phyloP scores from a whole-genome alignment of 371 early-diverging fungal species.

The Zancudomyces culisetae region DNA sequence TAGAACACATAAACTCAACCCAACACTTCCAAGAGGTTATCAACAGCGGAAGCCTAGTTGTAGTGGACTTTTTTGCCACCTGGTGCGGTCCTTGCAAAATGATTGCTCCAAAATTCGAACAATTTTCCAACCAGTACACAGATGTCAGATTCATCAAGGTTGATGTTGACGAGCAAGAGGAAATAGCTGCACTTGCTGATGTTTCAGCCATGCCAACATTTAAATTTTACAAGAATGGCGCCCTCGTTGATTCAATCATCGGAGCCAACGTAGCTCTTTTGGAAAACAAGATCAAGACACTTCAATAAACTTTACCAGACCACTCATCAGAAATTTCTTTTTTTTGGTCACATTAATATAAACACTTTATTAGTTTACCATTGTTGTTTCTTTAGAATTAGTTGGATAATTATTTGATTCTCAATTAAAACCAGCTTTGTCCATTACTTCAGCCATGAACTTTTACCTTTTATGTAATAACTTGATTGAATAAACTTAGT shows the following conservation, averaged over 20 bases:
- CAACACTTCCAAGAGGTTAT: slow-evolving; percentile 8
- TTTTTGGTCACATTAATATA: too few species aligned
- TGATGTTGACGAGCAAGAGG: slow-evolving; percentile 48
- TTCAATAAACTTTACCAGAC: too few species aligned
- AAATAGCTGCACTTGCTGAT: slow-evolving; percentile 40
- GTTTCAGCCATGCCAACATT: slow-evolving; percentile 88
- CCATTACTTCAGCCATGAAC: too few species aligned
- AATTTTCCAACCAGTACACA: slow-evolving; percentile 29
- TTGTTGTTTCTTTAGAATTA: too few species aligned
- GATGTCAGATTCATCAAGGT: slow-evolving; percentile 60
- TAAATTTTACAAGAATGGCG: slow-evolving; percentile 50
- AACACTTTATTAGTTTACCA: too few species aligned
- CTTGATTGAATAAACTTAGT: too few species aligned
- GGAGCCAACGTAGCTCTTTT: slow-evolving; percentile 41
- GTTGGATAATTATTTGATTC: too few species aligned
- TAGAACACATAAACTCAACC: slow-evolving; percentile 1
- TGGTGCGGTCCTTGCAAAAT: slow-evolving; percentile 83
- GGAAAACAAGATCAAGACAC: slow-evolving; percentile 12
- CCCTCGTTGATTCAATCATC: slow-evolving; percentile 44
- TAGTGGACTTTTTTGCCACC: slow-evolving; percentile 44
- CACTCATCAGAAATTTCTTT: too few species aligned
- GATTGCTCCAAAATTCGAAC: slow-evolving; percentile 52
- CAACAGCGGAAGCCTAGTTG: slow-evolving; percentile 15
- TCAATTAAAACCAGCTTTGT: too few species aligned
- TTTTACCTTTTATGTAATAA: too few species aligned